Base-by-base conservation (phyloP, 2,329 filamentous ascomycete species). In the Talaromyces verruculosus region DNA sequence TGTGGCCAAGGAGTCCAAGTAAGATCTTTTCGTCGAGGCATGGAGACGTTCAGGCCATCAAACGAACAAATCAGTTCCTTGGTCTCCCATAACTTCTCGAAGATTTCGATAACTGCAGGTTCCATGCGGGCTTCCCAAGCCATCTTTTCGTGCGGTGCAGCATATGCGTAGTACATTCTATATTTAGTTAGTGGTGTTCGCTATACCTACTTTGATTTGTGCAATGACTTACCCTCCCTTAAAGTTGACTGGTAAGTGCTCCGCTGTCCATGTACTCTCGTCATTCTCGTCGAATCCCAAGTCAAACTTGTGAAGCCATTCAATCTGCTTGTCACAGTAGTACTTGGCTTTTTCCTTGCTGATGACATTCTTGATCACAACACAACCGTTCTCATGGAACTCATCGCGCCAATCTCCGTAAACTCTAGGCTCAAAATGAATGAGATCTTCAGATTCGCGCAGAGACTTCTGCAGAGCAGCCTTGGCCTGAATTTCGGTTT, bases 291-390 rank as follows among this genome's bases (percentile, higher is more conserved):
- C 75, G 57, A 82, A 82, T 2, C 77, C 79, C 2, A 77, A 72
- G 0, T 73, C 72, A 55, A 82, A 82, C 2, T 76, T 78, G 61
- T 79, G 73, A 6, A 82, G 72, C 80, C 80, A 83, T 61, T 79
- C 70, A 22, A 80, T 72, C 67, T 76, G 74, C 68, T 79, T 79
- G 22, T 79, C 69, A 64, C 71, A 71, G 68, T 82, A 82, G 60
- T 78, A 77, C 25, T 78, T 67, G 7, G 80, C 79, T 0, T 73
- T 70, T 67, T 81, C 79, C 0, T 69, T 69, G 15, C 71, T 70
- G 64, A 83, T 77, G 17, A 75, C 79, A 45, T 73, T 71, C 68
- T 81, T 81, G 67, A 83, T 73, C 11, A 83, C 68, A 1, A 76
- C 76, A 65, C 72, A 82, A 19, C 80, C 81, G 63, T 81, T 71